Evolutionary conservation across 495 filamentous ascomycete species (phyloP).

Genomic region (Neurospora sp.): DNA sequence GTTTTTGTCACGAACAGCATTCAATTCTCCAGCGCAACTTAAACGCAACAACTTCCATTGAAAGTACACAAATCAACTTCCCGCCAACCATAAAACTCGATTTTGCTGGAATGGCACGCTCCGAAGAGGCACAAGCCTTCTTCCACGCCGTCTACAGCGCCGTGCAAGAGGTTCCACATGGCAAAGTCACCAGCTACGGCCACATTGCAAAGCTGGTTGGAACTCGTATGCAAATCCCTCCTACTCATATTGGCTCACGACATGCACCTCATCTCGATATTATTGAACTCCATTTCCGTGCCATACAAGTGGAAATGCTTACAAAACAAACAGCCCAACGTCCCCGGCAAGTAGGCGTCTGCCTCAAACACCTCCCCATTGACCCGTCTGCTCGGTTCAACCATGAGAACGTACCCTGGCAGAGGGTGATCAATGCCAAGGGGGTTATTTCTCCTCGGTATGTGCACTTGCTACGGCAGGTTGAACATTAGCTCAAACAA

Average conservation of each 20-base stretch:
- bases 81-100: neutral
- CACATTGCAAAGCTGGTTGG: slow-evolving; percentile 78
- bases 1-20: neutral
- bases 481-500: neutral
- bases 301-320: neutral
- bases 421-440: slow-evolving; percentile 80
- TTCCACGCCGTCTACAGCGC: slow-evolving; percentile 74
- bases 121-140: slow-evolving; percentile 78
- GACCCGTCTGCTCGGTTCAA: slow-evolving; percentile 46
- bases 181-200: slow-evolving; percentile 79
- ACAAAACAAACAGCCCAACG: slow-evolving; percentile 42
- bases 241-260: neutral
- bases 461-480: neutral
- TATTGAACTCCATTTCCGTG: neutral
- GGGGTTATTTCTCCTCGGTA: slow-evolving; percentile 79
- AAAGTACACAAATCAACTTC: neutral
- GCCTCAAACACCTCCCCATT: slow-evolving; percentile 70
- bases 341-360: slow-evolving; percentile 76
- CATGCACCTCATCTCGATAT: neutral
- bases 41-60: neutral
- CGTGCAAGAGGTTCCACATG: slow-evolving; percentile 72
- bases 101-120: slow-evolving; percentile 48
- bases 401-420: slow-evolving; percentile 79
- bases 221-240: slow-evolving; percentile 50
- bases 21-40: neutral